phyloP scores from a whole-genome alignment of 2,329 filamentous ascomycete genomes.

The Chaetomium sp. region DNA sequence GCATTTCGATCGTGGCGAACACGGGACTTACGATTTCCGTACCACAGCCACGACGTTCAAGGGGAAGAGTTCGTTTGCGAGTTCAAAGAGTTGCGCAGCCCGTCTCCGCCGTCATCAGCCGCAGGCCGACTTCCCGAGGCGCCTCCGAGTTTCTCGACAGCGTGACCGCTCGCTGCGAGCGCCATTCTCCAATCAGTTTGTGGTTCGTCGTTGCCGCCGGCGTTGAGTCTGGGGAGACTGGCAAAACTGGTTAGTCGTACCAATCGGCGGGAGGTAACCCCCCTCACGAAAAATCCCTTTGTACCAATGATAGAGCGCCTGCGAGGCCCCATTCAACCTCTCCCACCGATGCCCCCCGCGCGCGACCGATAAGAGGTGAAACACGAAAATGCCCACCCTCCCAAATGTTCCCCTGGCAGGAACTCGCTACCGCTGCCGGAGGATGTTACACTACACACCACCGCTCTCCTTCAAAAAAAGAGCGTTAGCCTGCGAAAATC shows the following conservation, averaged over 20 bases:
- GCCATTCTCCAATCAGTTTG: conserved; percentile 6
- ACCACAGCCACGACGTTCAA: conserved; percentile 1
- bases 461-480: neutral
- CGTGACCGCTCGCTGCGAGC: neutral
- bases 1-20: neutral
- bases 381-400: neutral
- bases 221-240: neutral
- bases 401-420: too few relatives aligned
- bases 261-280: neutral
- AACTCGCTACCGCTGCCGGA: neutral
- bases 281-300: neutral
- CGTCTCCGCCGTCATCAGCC: conserved; percentile 11
- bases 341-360: neutral
- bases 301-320: conserved; percentile 4
- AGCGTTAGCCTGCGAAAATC: neutral
- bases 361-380: conserved; percentile 3
- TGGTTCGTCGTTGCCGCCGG: conserved; percentile 7
- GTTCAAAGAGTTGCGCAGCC: neutral
- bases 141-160: conserved; percentile 5
- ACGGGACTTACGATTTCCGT: conserved; percentile 5
- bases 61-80: neutral
- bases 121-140: neutral
- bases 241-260: conserved; percentile 2
- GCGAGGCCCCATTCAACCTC: conserved; percentile 7
- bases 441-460: neutral